A percentile compares a stretch with the other conserved stretches of the same genome.
Evolutionary conservation across 2,329 filamentous ascomycete species (phyloP).

Genomic region (Apiospora aurea): DNA sequence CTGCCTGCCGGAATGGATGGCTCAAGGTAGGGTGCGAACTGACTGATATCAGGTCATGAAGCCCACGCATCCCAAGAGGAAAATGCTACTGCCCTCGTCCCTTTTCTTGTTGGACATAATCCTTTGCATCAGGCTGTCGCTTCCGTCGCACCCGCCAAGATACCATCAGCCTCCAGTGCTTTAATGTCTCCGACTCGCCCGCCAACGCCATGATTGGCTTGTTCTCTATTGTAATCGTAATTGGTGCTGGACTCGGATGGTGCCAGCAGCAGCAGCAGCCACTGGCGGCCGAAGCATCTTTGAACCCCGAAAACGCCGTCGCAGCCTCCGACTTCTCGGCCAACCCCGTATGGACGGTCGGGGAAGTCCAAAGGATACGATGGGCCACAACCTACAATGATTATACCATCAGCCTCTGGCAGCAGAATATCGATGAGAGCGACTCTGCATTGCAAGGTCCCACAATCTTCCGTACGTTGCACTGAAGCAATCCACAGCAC

Average conservation of each 20-base stretch:
- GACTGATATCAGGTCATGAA: background rate
- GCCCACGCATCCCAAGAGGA: background rate
- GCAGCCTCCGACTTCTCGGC: background rate
- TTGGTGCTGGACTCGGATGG: background rate
- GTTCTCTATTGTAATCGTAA: background rate
- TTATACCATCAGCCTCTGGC: conserved; percentile 16
- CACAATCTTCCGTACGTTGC: conserved; percentile 19
- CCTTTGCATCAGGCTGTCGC: background rate
- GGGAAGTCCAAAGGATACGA: conserved; percentile 9
- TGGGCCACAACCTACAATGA: background rate
- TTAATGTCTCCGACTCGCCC: background rate
- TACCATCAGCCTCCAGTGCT: too few relatives aligned
- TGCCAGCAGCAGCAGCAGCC: background rate
- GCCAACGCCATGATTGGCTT: conserved; percentile 6
- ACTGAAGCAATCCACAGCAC: background rate
- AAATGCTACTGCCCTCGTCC: background rate
- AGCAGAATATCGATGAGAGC: background rate
- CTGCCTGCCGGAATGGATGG: background rate
- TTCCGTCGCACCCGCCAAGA: background rate
- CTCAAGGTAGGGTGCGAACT: background rate
- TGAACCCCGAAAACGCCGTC: background rate
- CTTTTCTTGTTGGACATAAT: background rate
- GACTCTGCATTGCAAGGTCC: background rate
- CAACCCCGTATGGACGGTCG: background rate
- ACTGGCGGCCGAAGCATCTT: background rate